phyloP scores from a whole-genome alignment of 495 filamentous ascomycete species.

The Jackrogersella multiformis region DNA sequence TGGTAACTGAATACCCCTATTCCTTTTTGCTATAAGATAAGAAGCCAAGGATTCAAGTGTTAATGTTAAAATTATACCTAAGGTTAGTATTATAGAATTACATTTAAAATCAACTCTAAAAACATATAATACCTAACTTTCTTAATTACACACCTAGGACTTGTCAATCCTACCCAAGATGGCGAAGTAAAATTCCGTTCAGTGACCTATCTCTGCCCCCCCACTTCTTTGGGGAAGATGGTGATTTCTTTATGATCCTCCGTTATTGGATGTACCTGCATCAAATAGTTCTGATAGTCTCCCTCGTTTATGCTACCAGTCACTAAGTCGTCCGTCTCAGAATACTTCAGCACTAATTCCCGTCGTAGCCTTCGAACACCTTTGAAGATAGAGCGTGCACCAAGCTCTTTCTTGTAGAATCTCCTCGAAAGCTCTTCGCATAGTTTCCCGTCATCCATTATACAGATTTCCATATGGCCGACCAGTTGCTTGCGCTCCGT shows the following conservation, averaged over 20 bases:
- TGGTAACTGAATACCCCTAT: too few species aligned
- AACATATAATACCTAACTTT: too few species aligned
- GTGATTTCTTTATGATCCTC: background rate
- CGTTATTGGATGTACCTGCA: background rate
- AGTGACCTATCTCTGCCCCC: background rate
- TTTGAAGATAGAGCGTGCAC: slow-evolving; percentile 6
- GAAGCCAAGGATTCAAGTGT: too few species aligned
- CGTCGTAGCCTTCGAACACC: background rate
- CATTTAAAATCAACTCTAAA: too few species aligned
- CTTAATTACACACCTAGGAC: too few species aligned
- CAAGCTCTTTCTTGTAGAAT: slow-evolving; percentile 1
- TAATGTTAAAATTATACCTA: too few species aligned
- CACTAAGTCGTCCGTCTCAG: background rate
- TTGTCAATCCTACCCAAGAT: too few species aligned
- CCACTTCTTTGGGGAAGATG: background rate
- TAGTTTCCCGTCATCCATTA: slow-evolving; percentile 4
- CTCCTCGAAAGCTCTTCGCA: slow-evolving; percentile 1
- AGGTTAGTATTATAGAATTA: too few species aligned
- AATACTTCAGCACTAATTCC: background rate
- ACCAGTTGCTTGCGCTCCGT: background rate
- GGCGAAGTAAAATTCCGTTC: too few species aligned
- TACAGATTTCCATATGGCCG: background rate
- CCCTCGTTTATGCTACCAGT: background rate
- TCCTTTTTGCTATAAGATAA: too few species aligned
- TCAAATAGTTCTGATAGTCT: background rate